Base-by-base conservation (phyloP, 345 rosid species). In the Arabidopsis arenosa region DNA sequence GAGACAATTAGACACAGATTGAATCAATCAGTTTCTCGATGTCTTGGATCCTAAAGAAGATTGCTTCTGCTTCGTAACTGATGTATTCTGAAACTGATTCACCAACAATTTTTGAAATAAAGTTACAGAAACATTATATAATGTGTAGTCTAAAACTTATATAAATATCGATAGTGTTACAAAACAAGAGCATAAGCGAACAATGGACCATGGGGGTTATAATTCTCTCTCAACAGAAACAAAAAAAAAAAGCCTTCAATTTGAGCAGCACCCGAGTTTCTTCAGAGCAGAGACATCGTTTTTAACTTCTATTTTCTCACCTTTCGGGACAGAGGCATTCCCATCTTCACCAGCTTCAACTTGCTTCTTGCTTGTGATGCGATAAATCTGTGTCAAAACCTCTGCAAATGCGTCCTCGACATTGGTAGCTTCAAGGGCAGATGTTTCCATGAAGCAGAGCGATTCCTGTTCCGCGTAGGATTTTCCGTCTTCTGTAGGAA, bases 351-450 rank as follows among this genome's bases (percentile, higher is more conserved):
- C 85, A 37, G 77, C 85, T 35, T 87, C 92, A 14, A 87, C 82
- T 13, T 86, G 84, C 80, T 83, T 87, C 82, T 84, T 83, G 82
- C 89, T 84, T 13, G 82, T 81, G 56, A 82, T 79, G 9, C 80
- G 86, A 75, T 87, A 84, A 45, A 87, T 85, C 77, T 87, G 88
- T 14, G 88, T 84, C 32, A 87, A 82, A 43, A 87, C 92, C 74
- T 87, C 92, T 2, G 92, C 85, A 69, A 87, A 87, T 7, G 92
- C 84, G 28, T 84, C 80, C 73, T 85, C 92, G 9, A 87, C 92
- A 54, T 87, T 87, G 40, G 84, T 77, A 37, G 89, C 83, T 66
- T 87, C 92, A 11, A 87, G 82, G n/a, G 92, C 92, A 14, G 92
- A 87, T 35, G 92, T 87, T 73, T 85, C 89, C 85, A 87, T 84